Evolutionary conservation across 805 yeast species (phyloP), one percentile per base, ranked within the genome.

Genomic region (Wickerhamomyces alni): DNA sequence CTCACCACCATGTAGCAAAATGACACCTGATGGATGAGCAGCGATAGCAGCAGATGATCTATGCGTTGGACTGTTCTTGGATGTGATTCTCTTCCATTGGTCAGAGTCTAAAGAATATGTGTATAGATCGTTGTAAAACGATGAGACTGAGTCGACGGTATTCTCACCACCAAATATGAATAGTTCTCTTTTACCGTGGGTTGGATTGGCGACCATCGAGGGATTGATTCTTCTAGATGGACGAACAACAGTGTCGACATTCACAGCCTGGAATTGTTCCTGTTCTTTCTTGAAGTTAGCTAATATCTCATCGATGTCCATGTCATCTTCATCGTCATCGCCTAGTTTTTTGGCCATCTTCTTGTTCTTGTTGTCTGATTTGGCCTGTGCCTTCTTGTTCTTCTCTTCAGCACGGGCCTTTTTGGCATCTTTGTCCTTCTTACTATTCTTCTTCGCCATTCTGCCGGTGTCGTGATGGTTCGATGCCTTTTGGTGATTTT

Each of bases 41-140:
- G 89, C 81, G 87, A 89, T 85, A 1, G 95, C 85, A 50, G 94
- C 96, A 0, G 96, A 87, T 0, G 95, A 85, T 46, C 99, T 68
- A 1, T 96, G 96, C 57, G 89, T 74, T 13, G 99, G 99, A 0
- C 94, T 62, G 56, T 91, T 91, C 51, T 84, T 85, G 2, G 96
- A 87, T 2, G 81, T 66, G 48, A 80, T 74, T 43, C 72, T 73
- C 44, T 87, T 74, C 99, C 99, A 91, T 17, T 67, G 74, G 54
- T 83, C 83, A 31, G 84, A 78, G 49, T 87, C 94, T 6, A 84
- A 70, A 7, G 85, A 67, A 61, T 82, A 89, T 2, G 82, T 70
- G 55, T 62, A 77, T 44, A 89, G 66, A 51, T 91, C 98, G 54
- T 89, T 91, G 67, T 80, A 84, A 59, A 91, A 91, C 10, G 69